phyloP scores from a whole-genome alignment of 345 rosid genomes.

The Citrus hindsii region DNA sequence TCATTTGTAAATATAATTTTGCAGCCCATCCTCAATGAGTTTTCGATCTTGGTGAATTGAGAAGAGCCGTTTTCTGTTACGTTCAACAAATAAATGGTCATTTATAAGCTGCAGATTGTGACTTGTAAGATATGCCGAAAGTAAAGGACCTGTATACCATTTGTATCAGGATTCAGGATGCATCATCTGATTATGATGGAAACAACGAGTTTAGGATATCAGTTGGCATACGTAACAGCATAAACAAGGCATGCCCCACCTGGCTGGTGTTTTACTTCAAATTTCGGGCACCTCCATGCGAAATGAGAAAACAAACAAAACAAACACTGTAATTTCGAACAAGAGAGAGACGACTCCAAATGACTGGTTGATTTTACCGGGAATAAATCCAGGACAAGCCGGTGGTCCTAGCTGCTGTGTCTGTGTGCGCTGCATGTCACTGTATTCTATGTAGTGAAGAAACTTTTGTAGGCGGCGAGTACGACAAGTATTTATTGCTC shows the following conservation, averaged over 20 bases:
- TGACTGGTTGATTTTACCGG: background rate
- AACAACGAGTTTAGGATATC: background rate
- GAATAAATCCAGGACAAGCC: background rate
- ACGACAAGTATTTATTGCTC: background rate
- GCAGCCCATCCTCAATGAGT: background rate
- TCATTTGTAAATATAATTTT: background rate
- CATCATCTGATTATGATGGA: background rate
- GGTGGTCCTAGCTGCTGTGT: too few species aligned
- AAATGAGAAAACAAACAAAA: background rate
- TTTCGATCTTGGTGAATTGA: background rate
- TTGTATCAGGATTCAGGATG: background rate
- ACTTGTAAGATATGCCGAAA: too few species aligned
- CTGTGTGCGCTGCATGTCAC: too few species aligned
- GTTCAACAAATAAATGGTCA: background rate
- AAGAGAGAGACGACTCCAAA: background rate
- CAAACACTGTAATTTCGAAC: background rate
- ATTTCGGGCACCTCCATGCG: background rate
- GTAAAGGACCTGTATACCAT: background rate
- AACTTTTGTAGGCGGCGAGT: background rate
- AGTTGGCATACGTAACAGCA: background rate
- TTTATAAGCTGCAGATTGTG: too few species aligned
- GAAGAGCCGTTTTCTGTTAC: background rate
- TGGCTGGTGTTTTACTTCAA: background rate
- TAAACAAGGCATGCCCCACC: background rate
- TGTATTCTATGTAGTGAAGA: background rate